Conservation (phyloP, 805 yeast genomes). For the Zygoascus bituminiphila region DNA sequence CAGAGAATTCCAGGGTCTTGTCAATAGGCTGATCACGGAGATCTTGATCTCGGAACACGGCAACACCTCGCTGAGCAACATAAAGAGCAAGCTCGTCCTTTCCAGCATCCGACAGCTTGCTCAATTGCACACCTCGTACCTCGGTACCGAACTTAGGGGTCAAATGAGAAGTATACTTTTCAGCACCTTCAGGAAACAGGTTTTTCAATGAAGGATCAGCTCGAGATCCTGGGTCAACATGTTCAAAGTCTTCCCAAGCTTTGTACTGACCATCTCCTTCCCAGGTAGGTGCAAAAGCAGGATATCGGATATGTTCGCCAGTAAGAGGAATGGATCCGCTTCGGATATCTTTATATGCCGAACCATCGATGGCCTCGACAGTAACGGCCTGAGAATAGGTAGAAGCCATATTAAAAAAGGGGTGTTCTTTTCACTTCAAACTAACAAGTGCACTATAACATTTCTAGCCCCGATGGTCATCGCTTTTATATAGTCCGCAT, state of each 20-base stretch:
- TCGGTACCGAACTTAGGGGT: constrained; percentile 59
- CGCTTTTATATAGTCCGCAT: no score
- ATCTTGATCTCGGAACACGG: constrained; percentile 43
- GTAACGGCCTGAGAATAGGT: not conserved
- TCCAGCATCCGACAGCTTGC: constrained; percentile 36
- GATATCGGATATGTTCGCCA: constrained; percentile 29
- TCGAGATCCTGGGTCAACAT: constrained; percentile 52
- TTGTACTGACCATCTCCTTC: constrained; percentile 47
- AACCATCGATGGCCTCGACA: not conserved
- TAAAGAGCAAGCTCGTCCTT: constrained; percentile 41
- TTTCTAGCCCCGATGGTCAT: no score
- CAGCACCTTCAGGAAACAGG: constrained; percentile 35
- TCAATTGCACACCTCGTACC: constrained; percentile 39
- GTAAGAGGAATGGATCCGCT: not conserved
- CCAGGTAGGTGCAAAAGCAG: constrained; percentile 63
- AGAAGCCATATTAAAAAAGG: not conserved
- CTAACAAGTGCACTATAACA: not conserved
- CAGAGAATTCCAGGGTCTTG: constrained; percentile 41
- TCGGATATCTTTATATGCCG: constrained; percentile 1
- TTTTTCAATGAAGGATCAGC: constrained; percentile 53
- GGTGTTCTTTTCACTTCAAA: not conserved
- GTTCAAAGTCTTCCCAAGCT: constrained; percentile 48
- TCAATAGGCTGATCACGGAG: constrained; percentile 33
- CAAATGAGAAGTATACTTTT: constrained; percentile 27
- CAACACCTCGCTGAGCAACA: constrained; percentile 43